A percentile compares a stretch with the other conserved stretches of the same genome.
Conservation (phyloP, 2,329 filamentous ascomycete species). For the Alternaria sp. region DNA sequence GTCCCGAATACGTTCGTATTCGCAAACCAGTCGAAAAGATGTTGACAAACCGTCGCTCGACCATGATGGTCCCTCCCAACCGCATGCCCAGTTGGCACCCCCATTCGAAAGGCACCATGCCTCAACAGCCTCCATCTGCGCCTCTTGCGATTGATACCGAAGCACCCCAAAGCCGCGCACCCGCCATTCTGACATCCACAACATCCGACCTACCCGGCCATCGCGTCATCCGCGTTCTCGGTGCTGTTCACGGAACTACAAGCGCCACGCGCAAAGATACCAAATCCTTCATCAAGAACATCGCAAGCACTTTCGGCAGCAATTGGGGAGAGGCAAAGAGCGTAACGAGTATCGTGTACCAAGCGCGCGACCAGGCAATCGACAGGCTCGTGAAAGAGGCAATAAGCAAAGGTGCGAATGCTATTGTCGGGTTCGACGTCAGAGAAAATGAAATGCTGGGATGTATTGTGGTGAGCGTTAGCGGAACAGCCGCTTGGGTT, state of each 20-base stretch:
- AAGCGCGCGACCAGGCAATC: conserved; percentile 47
- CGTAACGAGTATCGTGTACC: conserved; percentile 45
- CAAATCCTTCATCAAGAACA: conserved; percentile 46
- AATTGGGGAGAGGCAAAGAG: conserved; percentile 45
- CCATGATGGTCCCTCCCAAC: conserved; percentile 43
- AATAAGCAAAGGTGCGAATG: conserved; percentile 44
- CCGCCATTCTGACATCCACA: conserved; percentile 43
- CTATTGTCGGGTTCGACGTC: conserved; percentile 42
- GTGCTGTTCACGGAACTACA: conserved; percentile 45
- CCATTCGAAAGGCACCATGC: conserved; percentile 27
- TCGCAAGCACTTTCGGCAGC: conserved; percentile 29
- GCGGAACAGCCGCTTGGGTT: conserved; percentile 46
- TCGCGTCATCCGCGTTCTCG: conserved; percentile 37
- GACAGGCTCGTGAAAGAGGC: conserved; percentile 48
- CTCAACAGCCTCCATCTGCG: conserved; percentile 17
- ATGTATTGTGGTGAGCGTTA: conserved; percentile 45
- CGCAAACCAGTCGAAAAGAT: conserved; percentile 26
- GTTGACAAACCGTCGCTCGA: conserved; percentile 50
- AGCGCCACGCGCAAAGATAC: conserved; percentile 47
- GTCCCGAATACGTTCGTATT: background rate
- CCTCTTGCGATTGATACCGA: conserved; percentile 34
- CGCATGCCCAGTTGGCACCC: conserved; percentile 40
- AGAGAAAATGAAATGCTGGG: conserved; percentile 47
- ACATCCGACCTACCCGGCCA: conserved; percentile 41
- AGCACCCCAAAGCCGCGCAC: conserved; percentile 37